Conservation (phyloP, 768 basidiomycete genomes). For the Termitomyces bulborhizus region DNA sequence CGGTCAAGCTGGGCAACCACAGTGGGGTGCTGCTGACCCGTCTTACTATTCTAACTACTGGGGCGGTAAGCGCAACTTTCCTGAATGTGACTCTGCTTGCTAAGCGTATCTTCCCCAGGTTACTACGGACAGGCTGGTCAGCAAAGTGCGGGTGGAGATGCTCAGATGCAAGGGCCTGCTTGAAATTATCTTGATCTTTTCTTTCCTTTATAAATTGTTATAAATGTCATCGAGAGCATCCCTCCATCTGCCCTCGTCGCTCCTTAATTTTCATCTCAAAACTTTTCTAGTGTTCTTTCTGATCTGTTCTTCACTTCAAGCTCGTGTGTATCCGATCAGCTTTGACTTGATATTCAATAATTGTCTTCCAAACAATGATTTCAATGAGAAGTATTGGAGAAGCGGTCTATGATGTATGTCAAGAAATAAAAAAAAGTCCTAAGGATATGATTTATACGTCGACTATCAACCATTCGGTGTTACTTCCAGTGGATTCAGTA, state of each 20-base stretch:
- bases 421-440: constrained; percentile 21
- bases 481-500: constrained; percentile 67
- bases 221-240: constrained; percentile 14
- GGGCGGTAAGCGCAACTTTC: constrained; percentile 52
- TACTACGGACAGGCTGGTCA: constrained; percentile 73
- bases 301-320: constrained; percentile 4
- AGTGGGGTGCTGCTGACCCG: constrained; percentile 73
- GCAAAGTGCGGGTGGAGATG: constrained; percentile 50
- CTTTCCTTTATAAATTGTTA: constrained; percentile 13
- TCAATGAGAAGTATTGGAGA: neutral
- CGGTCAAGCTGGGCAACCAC: constrained; percentile 59
- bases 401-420: constrained; percentile 9
- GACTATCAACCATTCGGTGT: constrained; percentile 89
- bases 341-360: neutral
- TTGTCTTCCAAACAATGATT: neutral
- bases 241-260: constrained; percentile 12
- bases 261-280: constrained; percentile 17
- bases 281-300: constrained; percentile 6
- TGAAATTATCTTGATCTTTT: constrained; percentile 25
- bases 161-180: constrained; percentile 46
- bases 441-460: constrained; percentile 37
- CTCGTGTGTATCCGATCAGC: constrained; percentile 18
- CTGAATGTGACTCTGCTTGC: constrained; percentile 1
- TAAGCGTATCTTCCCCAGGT: constrained; percentile 32
- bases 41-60: constrained; percentile 80